Conservation (phyloP, 805 yeast genomes). For the Hanseniaspora taiwanica region DNA sequence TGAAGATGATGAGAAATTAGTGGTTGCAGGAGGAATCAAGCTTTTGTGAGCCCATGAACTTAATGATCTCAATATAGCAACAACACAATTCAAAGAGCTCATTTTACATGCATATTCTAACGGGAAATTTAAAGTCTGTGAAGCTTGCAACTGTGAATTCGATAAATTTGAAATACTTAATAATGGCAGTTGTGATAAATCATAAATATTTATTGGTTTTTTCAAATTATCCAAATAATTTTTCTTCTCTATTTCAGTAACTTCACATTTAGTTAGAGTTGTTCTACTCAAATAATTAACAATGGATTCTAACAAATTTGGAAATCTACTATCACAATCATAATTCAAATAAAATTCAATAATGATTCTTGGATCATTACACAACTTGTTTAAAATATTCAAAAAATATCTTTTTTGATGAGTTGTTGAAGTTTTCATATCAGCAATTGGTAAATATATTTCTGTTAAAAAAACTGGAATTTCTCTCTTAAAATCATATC, state of each 20-base stretch:
- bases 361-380: constrained; percentile 79
- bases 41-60: constrained; percentile 79
- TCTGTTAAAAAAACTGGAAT: constrained; percentile 89
- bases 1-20: constrained; percentile 3
- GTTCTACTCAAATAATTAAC: constrained; percentile 59
- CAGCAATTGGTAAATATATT: constrained; percentile 87
- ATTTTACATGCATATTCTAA: constrained; percentile 75
- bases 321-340: constrained; percentile 75
- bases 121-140: constrained; percentile 36
- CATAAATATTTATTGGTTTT: constrained; percentile 58
- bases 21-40: constrained; percentile 20
- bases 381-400: constrained; percentile 64
- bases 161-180: constrained; percentile 51
- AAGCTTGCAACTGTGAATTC: background rate
- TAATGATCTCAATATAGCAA: constrained; percentile 68
- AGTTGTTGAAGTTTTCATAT: constrained; percentile 77
- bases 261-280: constrained; percentile 59
- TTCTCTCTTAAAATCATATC: constrained; percentile 83
- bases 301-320: constrained; percentile 74
- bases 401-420: constrained; percentile 87
- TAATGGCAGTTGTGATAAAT: constrained; percentile 60
- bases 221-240: constrained; percentile 38
- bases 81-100: constrained; percentile 66
- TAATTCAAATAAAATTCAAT: constrained; percentile 90
- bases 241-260: constrained; percentile 53